Evolutionary conservation across 371 early-diverging fungal species (phyloP).

Genomic region (Rhizomucor pusillus): DNA sequence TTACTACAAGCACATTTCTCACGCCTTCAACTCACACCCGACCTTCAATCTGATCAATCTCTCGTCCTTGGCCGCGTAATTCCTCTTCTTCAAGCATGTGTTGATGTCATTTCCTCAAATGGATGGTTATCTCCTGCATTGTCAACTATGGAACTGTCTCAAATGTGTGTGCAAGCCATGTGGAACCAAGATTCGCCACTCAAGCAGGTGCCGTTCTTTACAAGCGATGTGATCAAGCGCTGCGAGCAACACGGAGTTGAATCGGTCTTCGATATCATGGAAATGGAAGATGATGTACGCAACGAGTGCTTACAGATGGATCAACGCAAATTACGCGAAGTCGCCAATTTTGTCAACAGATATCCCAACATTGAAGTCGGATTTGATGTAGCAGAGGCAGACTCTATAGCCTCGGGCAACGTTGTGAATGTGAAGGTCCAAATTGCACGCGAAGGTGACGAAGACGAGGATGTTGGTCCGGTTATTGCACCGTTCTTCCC

Average conservation of each 20-base stretch:
- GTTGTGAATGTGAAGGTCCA: constrained; percentile 64
- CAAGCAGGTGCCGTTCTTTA: constrained; percentile 90
- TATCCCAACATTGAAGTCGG: constrained; percentile 91
- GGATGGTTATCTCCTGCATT: constrained; percentile 92
- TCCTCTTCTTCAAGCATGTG: constrained; percentile 89
- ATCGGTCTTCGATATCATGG: constrained; percentile 91
- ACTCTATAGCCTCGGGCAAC: constrained; percentile 58
- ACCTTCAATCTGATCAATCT: constrained; percentile 87
- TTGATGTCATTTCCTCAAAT: constrained; percentile 91
- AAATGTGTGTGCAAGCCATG: constrained; percentile 96
- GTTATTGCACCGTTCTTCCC: constrained; percentile 94
- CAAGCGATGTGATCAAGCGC: constrained; percentile 61
- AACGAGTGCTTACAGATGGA: constrained; percentile 63
- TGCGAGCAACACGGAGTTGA: constrained; percentile 70
- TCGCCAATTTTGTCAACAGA: constrained; percentile 87
- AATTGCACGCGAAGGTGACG: constrained; percentile 80
- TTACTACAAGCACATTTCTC: constrained; percentile 95
- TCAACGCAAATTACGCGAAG: constrained; percentile 68
- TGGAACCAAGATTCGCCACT: constrained; percentile 93
- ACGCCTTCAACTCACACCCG: constrained; percentile 85
- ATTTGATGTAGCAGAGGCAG: constrained; percentile 65
- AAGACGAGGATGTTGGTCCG: constrained; percentile 59
- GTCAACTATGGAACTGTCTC: constrained; percentile 93
- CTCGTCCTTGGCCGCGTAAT: constrained; percentile 68
- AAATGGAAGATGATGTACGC: constrained; percentile 90